Evolutionary conservation across 441 rosid genomes (phyloP).

Genomic region (Biscutella laevigata): DNA sequence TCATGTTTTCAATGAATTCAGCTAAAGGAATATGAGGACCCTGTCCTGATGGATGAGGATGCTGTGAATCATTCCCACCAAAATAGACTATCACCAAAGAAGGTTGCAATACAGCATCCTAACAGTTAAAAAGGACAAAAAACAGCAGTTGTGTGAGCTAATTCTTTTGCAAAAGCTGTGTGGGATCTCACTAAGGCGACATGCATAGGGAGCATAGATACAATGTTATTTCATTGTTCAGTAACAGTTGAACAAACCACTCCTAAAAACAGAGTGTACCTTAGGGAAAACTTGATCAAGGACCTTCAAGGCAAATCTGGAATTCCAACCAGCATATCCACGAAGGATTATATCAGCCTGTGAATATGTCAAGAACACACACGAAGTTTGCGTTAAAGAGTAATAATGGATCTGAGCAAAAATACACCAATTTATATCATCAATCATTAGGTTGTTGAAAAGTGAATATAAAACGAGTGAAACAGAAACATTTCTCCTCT

Average conservation of each 20-base stretch:
- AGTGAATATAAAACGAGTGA: too few relatives aligned
- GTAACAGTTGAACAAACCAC: not conserved
- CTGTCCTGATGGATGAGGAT: slow-evolving; percentile 39
- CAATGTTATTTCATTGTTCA: too few relatives aligned
- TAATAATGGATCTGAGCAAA: too few relatives aligned
- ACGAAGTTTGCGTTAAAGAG: too few relatives aligned
- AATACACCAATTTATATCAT: not conserved
- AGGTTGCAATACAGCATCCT: slow-evolving; percentile 61
- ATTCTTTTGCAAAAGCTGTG: not conserved
- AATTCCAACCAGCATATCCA: slow-evolving; percentile 83
- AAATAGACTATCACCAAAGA: slow-evolving; percentile 72
- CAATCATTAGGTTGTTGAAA: not conserved
- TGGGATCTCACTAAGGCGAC: too few relatives aligned
- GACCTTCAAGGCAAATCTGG: slow-evolving; percentile 54
- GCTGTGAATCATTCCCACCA: slow-evolving; percentile 73
- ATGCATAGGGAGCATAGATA: too few relatives aligned
- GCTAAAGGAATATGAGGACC: slow-evolving; percentile 72
- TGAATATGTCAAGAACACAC: not conserved
- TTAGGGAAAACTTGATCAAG: slow-evolving; percentile 66
- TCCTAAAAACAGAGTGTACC: slow-evolving; percentile 32
- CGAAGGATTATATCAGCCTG: slow-evolving; percentile 73
- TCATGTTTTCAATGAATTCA: slow-evolving; percentile 61
- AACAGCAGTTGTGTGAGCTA: not conserved
- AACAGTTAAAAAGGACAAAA: not conserved
- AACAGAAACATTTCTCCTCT: not conserved